Conservation (phyloP, 2,329 filamentous ascomycete genomes). For the Ophiocordyceps camponoti-rufipedis region DNA sequence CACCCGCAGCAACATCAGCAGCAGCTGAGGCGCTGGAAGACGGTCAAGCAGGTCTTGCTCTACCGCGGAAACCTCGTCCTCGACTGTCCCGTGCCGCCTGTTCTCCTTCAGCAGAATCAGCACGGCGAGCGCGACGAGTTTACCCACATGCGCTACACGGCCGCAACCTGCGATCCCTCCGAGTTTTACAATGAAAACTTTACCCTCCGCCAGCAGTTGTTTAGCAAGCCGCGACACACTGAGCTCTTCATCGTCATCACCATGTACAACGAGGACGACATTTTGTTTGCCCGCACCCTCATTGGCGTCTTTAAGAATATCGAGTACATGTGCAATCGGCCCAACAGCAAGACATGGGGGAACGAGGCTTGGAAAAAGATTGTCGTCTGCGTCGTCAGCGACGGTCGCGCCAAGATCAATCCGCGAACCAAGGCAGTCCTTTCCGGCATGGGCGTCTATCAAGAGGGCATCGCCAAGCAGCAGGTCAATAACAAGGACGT, state of each 20-base stretch:
- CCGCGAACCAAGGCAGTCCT: slow-evolving; percentile 74
- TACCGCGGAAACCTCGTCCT: slow-evolving; percentile 95
- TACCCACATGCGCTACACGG: slow-evolving; percentile 83
- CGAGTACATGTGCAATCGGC: slow-evolving; percentile 90
- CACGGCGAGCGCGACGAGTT: slow-evolving; percentile 87
- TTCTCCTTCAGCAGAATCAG: slow-evolving; percentile 69
- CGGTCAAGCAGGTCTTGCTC: slow-evolving; percentile 92
- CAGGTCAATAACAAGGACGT: slow-evolving; percentile 94
- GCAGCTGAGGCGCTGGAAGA: slow-evolving; percentile 78
- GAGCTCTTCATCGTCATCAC: slow-evolving; percentile 94
- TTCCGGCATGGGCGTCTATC: slow-evolving; percentile 88
- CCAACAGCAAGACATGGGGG: slow-evolving; percentile 92
- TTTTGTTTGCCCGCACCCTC: slow-evolving; percentile 90
- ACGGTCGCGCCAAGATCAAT: slow-evolving; percentile 95
- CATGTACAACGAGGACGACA: slow-evolving; percentile 98
- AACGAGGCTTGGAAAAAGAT: slow-evolving; percentile 99
- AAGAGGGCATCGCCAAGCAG: slow-evolving; percentile 96
- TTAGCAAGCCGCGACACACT: slow-evolving; percentile 80
- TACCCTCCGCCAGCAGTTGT: slow-evolving; percentile 77
- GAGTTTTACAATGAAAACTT: slow-evolving; percentile 83
- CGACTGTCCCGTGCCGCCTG: slow-evolving; percentile 86
- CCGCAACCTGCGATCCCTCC: slow-evolving; percentile 81
- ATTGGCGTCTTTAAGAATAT: slow-evolving; percentile 97
- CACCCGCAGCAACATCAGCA: slow-evolving; percentile 15
- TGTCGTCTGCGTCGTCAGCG: slow-evolving; percentile 91